Evolutionary conservation across 495 filamentous ascomycete genomes (phyloP).

Genomic region (Polyplosphaeria fusca): DNA sequence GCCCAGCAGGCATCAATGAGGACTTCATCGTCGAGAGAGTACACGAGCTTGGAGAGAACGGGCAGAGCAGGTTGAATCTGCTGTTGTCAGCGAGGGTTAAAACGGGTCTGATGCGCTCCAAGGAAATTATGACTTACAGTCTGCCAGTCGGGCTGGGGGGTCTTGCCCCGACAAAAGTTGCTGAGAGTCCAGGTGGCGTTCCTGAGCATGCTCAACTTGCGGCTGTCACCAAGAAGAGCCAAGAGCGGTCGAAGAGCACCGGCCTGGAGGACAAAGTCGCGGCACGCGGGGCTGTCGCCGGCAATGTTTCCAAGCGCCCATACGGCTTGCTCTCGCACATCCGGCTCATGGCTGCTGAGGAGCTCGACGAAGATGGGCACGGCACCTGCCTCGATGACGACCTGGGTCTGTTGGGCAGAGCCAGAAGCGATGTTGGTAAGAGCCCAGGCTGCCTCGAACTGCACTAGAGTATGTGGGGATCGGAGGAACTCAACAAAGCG

Average conservation of each 20-base stretch:
- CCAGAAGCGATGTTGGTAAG: conserved; percentile 99
- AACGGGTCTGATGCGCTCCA: too few relatives aligned
- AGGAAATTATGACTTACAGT: too few relatives aligned
- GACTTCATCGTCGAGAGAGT: conserved; percentile 97
- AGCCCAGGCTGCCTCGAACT: conserved; percentile 99
- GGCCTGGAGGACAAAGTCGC: conserved; percentile 87
- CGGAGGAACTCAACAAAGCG: conserved; percentile 98
- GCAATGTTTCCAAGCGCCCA: conserved; percentile 99
- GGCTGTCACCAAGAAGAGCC: conserved; percentile 87
- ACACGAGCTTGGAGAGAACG: conserved; percentile 93
- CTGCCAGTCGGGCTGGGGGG: conserved; percentile 96
- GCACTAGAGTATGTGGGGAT: conserved; percentile 95
- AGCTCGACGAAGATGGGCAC: conserved; percentile 99
- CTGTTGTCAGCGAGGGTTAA: too few relatives aligned
- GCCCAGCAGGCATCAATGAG: conserved; percentile 99
- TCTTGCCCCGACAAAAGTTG: conserved; percentile 99
- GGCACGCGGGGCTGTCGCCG: conserved; percentile 94
- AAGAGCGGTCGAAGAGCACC: conserved; percentile 90
- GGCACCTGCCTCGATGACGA: conserved; percentile 96
- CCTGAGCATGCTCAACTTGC: conserved; percentile 97
- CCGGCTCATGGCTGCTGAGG: conserved; percentile 89
- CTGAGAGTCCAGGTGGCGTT: conserved; percentile 99
- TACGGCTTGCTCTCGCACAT: conserved; percentile 97
- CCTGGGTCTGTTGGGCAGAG: conserved; percentile 94
- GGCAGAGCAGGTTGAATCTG: conserved; percentile 96